A percentile compares a stretch with the other conserved stretches of the same genome.
Evolutionary conservation across 139 green algal genomes (phyloP).

Genomic region (Trebouxia sp.): DNA sequence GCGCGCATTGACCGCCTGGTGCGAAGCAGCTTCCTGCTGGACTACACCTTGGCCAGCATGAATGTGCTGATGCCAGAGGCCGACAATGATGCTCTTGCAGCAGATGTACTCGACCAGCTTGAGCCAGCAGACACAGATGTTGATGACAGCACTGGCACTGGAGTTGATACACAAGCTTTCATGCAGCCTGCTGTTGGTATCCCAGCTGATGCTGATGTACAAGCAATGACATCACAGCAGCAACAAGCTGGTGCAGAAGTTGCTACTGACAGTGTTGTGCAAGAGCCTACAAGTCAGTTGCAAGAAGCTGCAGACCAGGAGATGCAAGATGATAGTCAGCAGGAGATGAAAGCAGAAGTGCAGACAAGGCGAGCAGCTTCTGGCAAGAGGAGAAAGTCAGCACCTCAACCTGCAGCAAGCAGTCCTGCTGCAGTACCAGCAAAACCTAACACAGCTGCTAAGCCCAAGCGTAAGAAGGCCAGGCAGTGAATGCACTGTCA

Average conservation of each 20-base stretch:
- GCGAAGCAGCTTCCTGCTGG: constrained; percentile 78
- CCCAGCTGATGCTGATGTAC: not conserved
- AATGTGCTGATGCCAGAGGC: constrained; percentile 60
- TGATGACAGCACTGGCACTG: constrained; percentile 2
- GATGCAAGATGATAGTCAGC: not conserved
- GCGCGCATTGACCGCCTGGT: constrained; percentile 80
- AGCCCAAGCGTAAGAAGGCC: not conserved
- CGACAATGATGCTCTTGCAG: not conserved
- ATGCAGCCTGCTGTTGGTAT: not conserved
- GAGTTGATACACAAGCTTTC: not conserved
- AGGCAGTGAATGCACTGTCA: too few species aligned
- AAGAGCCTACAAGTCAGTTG: not conserved
- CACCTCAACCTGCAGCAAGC: not conserved
- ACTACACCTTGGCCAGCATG: constrained; percentile 84
- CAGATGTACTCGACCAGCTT: not conserved
- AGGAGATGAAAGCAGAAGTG: too few species aligned
- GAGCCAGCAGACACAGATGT: not conserved
- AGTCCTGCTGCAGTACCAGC: not conserved
- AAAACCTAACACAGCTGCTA: not conserved
- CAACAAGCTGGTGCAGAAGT: not conserved
- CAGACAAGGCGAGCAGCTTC: too few species aligned
- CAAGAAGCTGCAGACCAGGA: not conserved
- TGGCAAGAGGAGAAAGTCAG: not conserved
- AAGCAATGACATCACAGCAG: not conserved
- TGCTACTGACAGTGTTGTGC: not conserved